phyloP scores from a whole-genome alignment of 345 rosid species.

The Corchorus olitorius region DNA sequence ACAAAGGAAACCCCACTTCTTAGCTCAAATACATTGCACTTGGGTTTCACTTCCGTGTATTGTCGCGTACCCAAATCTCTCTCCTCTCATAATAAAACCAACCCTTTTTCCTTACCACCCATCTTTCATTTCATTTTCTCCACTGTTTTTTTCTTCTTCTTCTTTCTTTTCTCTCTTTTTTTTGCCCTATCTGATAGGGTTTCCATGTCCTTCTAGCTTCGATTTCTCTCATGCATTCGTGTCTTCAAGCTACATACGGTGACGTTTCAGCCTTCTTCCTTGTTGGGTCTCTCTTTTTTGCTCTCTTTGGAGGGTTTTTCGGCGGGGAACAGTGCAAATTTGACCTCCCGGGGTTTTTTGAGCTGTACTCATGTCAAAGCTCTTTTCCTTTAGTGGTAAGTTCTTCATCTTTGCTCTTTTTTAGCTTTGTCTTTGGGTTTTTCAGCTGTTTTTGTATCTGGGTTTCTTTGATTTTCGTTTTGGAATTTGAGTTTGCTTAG shows the following conservation, averaged over 20 bases:
- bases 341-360: conserved; percentile 47
- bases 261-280: conserved; percentile 27
- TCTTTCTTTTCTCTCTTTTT: conserved; percentile 20
- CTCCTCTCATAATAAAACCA: conserved; percentile 20
- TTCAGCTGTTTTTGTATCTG: conserved; percentile 5
- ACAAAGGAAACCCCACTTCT: conserved; percentile 41
- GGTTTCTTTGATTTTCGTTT: conserved; percentile 20
- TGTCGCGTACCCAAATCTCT: conserved; percentile 29
- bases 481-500: background rate
- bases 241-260: conserved; percentile 23
- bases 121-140: conserved; percentile 15
- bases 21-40: conserved; percentile 68
- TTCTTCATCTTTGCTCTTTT: background rate
- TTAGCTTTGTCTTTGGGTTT: background rate
- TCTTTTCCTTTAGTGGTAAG: conserved; percentile 71
- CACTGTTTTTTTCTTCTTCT: background rate
- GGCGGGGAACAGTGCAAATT: conserved; percentile 40
- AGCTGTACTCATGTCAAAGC: conserved; percentile 72
- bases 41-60: conserved; percentile 39
- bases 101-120: background rate
- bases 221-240: conserved; percentile 54
- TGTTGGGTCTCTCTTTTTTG: conserved; percentile 56
- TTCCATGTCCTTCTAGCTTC: conserved; percentile 33
- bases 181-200: conserved; percentile 95
- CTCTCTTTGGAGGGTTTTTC: conserved; percentile 79